Percentiles rank a stretch among this genome's conserved stretches.
These are phyloP conservation scores for Torulaspora gathmanii DNA, from an alignment of 805 yeast species.

Conservation along the genomic window DNA sequence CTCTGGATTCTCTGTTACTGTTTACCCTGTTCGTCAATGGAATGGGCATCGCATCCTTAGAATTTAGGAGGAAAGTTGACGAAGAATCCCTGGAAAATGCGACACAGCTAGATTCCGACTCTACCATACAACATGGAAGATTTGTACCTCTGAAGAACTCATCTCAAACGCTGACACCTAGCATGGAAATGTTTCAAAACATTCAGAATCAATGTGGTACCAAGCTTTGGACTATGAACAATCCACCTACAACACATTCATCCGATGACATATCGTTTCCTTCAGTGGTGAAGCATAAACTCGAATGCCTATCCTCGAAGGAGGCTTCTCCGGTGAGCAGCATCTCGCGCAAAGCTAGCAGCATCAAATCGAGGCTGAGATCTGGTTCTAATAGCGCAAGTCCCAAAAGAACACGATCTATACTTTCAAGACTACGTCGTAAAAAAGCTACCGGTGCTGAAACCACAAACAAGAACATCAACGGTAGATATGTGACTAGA, in stretches of 20 bases:
- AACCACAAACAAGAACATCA: slow-evolving; percentile 6
- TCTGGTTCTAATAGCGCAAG: slow-evolving; percentile 4
- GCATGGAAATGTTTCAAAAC: slow-evolving; percentile 20
- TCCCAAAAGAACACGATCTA: slow-evolving; percentile 5
- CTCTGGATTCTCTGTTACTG: slow-evolving; percentile 21
- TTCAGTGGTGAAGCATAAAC: slow-evolving; percentile 28
- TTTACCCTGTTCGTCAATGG: slow-evolving; percentile 25
- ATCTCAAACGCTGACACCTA: slow-evolving; percentile 34
- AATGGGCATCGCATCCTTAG: slow-evolving; percentile 13
- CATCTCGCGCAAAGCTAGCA: slow-evolving; percentile 4
- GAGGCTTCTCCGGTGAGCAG: slow-evolving; percentile 5
- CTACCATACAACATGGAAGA: slow-evolving; percentile 12
- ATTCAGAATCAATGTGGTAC: slow-evolving; percentile 1
- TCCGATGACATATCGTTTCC: slow-evolving; percentile 23
- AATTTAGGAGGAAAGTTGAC: background rate
- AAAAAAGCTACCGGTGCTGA: background rate
- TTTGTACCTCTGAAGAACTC: slow-evolving; percentile 31
- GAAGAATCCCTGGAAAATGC: background rate
- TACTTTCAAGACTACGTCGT: slow-evolving; percentile 3
- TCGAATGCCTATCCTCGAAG: slow-evolving; percentile 9
- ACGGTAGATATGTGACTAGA: slow-evolving; percentile 24
- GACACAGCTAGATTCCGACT: slow-evolving; percentile 5
- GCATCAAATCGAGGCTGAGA: slow-evolving; percentile 6
- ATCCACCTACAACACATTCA: slow-evolving; percentile 6
- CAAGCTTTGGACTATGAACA: slow-evolving; percentile 8